Evolutionary conservation across 1,284 basidiomycete species (phyloP).

Genomic region (Heterobasidion parviporum): DNA sequence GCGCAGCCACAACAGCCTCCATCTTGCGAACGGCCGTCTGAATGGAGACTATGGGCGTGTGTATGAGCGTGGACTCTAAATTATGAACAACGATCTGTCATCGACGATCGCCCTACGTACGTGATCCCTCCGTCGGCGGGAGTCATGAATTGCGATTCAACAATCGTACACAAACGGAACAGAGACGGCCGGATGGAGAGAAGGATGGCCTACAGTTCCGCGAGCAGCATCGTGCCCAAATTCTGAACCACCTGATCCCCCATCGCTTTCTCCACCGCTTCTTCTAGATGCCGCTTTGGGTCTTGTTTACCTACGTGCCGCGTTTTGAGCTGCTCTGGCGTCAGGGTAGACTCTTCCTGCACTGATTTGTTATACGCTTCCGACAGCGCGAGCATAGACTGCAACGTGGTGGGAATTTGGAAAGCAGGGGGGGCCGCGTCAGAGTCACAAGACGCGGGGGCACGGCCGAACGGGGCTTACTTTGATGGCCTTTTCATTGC

Average conservation of each 20-base stretch:
- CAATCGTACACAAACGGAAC: background rate
- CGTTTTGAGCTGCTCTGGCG: constrained; percentile 86
- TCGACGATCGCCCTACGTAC: no score
- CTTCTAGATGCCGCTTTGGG: constrained; percentile 93
- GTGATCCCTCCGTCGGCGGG: no score
- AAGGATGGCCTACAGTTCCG: constrained; percentile 54
- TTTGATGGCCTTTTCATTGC: constrained; percentile 89
- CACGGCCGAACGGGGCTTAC: constrained; percentile 28
- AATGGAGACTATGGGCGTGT: no score
- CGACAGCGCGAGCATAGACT: constrained; percentile 90
- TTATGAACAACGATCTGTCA: no score
- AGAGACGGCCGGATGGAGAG: background rate
- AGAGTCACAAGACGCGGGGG: background rate
- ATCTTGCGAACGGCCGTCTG: no score
- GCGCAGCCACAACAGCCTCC: no score
- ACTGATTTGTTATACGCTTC: constrained; percentile 94
- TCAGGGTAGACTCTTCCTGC: constrained; percentile 90
- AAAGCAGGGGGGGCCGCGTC: background rate
- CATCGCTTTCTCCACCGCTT: constrained; percentile 95
- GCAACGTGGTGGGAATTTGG: constrained; percentile 5
- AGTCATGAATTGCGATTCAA: background rate
- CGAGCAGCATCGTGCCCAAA: constrained; percentile 84
- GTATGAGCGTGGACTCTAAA: no score
- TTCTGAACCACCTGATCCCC: constrained; percentile 94
- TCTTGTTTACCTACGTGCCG: constrained; percentile 97